Base-by-base conservation (phyloP, 331 rosid species). In the Saraca asoca region DNA sequence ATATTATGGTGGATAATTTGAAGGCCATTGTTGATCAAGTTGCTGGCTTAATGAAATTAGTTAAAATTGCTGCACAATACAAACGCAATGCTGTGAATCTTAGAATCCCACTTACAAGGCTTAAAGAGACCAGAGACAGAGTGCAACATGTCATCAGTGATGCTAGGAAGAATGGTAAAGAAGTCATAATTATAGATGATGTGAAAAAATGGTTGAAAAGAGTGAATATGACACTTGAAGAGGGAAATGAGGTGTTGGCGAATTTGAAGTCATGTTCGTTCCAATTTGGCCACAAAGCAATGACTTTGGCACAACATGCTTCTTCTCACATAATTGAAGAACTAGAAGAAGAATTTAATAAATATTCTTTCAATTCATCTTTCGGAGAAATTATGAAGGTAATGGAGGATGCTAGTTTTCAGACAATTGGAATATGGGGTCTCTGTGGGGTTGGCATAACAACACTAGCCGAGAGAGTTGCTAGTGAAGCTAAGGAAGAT, bases 401-500 rank as follows among this genome's bases (percentile, higher is more conserved):
- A 3, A 12, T 74, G 5, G 39, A 51, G 53, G 70, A 64, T 51
- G 39, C 7, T 2, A 0, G 2, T 65, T 49, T 53, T 7, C 48
- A 12, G 7, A 12, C 65, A 58, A 49, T 79, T 64, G 77, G 80
- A 0, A 31, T 79, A 4, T 69, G 42, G 44, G 83, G 83, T 12
- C 44, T 69, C 64, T 79, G 67, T 5, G 83, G 83, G 3, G 41
- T 69, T 2, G 83, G 83, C 0, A 74, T 69, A 12, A 79, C 74
- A 12, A 69, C 79, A 5, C 20, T 79, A 53, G 74, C 68, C 50
- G 53, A 48, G 2, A 70, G 58, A 16, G 1, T 79, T 11, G 83
- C 77, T 0, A 69, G 74, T 43, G 33, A 59, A 34, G 71, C 66
- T 11, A 62, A 31, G 45, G 51, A 44, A 8, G 70, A 61, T 2